Percentiles rank a stretch among this genome's conserved stretches.
These are phyloP conservation scores for Cutaneotrichosporon dermatis DNA, from an alignment of 1,284 basidiomycete genomes.

Conservation along the genomic window DNA sequence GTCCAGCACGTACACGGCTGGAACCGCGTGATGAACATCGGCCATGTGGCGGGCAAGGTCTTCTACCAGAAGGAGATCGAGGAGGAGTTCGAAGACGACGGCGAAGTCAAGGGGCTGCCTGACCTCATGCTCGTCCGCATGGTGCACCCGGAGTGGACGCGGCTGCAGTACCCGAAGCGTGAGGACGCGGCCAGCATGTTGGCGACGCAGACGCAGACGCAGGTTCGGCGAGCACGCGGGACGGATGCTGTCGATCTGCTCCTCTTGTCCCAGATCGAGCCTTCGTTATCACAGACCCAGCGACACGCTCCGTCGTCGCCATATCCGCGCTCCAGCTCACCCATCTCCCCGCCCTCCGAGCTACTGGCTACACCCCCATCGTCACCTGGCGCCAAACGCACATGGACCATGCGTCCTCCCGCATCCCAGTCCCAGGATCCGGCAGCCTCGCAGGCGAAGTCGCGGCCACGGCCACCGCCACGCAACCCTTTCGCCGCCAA, in stretches of 20 bases:
- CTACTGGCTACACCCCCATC: not conserved
- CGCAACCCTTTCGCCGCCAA: not conserved
- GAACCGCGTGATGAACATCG: not conserved
- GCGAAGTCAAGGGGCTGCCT: not conserved
- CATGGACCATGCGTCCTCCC: too few relatives aligned
- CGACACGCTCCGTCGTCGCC: too few relatives aligned
- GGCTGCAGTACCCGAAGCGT: constrained; percentile 2
- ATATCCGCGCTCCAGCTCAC: not conserved
- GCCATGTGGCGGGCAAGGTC: not conserved
- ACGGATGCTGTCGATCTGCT: not conserved
- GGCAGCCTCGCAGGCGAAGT: not conserved
- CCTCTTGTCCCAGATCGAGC: too few relatives aligned
- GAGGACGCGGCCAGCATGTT: not conserved
- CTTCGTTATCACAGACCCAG: too few relatives aligned
- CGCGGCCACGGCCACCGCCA: not conserved
- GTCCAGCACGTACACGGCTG: not conserved
- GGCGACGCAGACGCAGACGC: not conserved
- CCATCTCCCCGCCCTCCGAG: not conserved
- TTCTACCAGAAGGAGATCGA: not conserved
- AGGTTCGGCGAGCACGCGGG: not conserved
- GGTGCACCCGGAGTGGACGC: constrained; percentile 30
- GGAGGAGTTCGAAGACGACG: not conserved
- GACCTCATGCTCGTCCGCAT: constrained; percentile 37
- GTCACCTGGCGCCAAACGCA: too few relatives aligned
- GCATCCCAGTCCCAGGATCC: too few relatives aligned